These are phyloP conservation scores for Pyrus pyrifolia DNA, from an alignment of 306 rosid genomes.

Conservation along the genomic window DNA sequence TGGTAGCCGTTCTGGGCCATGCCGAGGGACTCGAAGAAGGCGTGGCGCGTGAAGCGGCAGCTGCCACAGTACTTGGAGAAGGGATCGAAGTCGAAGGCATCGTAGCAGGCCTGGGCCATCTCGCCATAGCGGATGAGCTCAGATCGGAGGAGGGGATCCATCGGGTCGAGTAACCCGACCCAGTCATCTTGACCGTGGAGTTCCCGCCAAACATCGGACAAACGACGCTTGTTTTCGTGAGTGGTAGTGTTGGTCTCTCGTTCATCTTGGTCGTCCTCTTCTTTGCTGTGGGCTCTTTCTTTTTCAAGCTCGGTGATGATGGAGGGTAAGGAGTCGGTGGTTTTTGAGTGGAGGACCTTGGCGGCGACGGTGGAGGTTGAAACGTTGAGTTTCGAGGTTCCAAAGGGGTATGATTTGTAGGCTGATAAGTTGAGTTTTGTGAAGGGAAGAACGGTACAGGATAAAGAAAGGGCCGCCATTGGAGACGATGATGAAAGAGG, in stretches of 20 bases:
- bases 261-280: background rate
- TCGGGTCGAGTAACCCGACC: slow-evolving; percentile 67
- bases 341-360: background rate
- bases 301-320: slow-evolving; percentile 18
- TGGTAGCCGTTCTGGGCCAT: slow-evolving; percentile 35
- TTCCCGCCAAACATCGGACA: slow-evolving; percentile 52
- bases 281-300: background rate
- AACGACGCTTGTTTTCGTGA: background rate
- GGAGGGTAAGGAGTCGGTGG: slow-evolving; percentile 21
- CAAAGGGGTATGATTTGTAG: background rate
- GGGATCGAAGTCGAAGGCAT: slow-evolving; percentile 73
- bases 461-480: slow-evolving; percentile 43
- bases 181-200: slow-evolving; percentile 67
- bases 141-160: slow-evolving; percentile 48
- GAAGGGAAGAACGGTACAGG: slow-evolving; percentile 18
- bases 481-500: background rate
- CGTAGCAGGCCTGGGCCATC: slow-evolving; percentile 86
- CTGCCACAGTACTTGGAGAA: slow-evolving; percentile 80
- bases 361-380: background rate
- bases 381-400: background rate
- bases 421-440: slow-evolving; percentile 7
- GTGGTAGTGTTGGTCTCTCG: background rate
- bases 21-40: slow-evolving; percentile 32
- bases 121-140: slow-evolving; percentile 83
- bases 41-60: slow-evolving; percentile 41